Percentiles rank a stretch among this genome's conserved stretches.
phyloP scores from a whole-genome alignment of 78 protist species.

The Speleostelium caveatum region DNA sequence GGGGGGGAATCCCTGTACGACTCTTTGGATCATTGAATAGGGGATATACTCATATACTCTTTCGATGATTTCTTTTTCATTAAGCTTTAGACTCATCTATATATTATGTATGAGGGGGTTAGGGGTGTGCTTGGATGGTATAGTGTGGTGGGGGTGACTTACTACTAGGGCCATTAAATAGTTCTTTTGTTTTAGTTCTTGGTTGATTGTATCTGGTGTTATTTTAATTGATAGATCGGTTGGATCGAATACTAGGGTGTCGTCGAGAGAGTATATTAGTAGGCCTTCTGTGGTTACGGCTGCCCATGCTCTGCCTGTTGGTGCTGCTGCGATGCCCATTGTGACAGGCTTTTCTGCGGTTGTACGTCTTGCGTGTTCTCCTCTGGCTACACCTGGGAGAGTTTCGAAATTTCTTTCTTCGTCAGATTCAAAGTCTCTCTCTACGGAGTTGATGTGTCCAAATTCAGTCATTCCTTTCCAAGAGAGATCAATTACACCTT shows the following conservation, averaged over 20 bases:
- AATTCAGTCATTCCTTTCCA: slow-evolving; percentile 55
- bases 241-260: slow-evolving; percentile 89
- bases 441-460: slow-evolving; percentile 62
- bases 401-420: slow-evolving; percentile 25
- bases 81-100: slow-evolving; percentile 89
- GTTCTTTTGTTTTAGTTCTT: slow-evolving; percentile 20
- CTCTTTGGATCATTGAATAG: slow-evolving; percentile 31
- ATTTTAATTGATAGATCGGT: slow-evolving; percentile 87
- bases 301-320: slow-evolving; percentile 92
- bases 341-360: slow-evolving; percentile 47
- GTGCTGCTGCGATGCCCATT: slow-evolving; percentile 67
- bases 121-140: background rate
- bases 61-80: slow-evolving; percentile 75
- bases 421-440: slow-evolving; percentile 75
- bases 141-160: too few species aligned
- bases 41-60: slow-evolving; percentile 81
- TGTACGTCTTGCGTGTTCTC: slow-evolving; percentile 67
- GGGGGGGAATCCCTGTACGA: slow-evolving; percentile 70
- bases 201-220: slow-evolving; percentile 83
- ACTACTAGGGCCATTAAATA: slow-evolving; percentile 81
- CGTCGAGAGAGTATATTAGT: slow-evolving; percentile 92
- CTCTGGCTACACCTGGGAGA: slow-evolving; percentile 84
- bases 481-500: slow-evolving; percentile 85
- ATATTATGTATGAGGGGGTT: too few species aligned
- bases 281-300: slow-evolving; percentile 94